A percentile compares a stretch with the other conserved stretches of the same genome.
Evolutionary conservation across 352 stramenopile genomes (phyloP).

Genomic region (Globisporangium recalcitrans): DNA sequence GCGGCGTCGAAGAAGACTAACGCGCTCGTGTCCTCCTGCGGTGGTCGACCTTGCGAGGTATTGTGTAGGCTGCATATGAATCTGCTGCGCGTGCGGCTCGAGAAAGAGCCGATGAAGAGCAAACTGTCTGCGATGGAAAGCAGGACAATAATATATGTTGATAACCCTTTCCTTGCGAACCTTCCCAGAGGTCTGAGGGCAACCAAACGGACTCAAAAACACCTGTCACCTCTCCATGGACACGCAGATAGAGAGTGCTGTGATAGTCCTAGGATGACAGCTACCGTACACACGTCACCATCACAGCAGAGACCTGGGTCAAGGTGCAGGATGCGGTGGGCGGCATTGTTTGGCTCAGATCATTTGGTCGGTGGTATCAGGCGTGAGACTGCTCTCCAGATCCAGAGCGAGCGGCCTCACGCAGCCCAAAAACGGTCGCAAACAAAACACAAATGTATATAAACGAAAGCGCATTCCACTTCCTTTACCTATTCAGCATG

Average conservation of each 20-base stretch:
- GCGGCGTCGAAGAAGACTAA: constrained; percentile 4
- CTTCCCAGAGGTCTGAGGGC: too few relatives aligned
- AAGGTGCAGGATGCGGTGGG: too few relatives aligned
- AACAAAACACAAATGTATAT: not conserved
- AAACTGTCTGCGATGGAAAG: not conserved
- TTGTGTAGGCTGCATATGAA: not conserved
- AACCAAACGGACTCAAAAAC: too few relatives aligned
- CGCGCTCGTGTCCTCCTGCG: not conserved
- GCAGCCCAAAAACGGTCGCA: not conserved
- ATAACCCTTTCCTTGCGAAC: not conserved
- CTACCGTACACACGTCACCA: too few relatives aligned
- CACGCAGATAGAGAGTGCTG: too few relatives aligned
- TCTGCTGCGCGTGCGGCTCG: not conserved
- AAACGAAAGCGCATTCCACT: constrained; percentile 4
- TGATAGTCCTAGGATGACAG: too few relatives aligned
- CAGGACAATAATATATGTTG: not conserved
- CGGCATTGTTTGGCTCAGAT: too few relatives aligned
- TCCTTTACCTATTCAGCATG: not conserved
- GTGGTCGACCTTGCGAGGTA: not conserved
- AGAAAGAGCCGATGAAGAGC: not conserved
- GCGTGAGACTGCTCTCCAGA: not conserved
- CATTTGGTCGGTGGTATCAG: too few relatives aligned
- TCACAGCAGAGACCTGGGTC: too few relatives aligned
- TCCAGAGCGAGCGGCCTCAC: not conserved
- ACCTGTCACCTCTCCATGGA: too few relatives aligned